Evolutionary conservation across 1,284 basidiomycete species (phyloP), one percentile per base, ranked within the genome.

Genomic region (Meira miltonrushii): DNA sequence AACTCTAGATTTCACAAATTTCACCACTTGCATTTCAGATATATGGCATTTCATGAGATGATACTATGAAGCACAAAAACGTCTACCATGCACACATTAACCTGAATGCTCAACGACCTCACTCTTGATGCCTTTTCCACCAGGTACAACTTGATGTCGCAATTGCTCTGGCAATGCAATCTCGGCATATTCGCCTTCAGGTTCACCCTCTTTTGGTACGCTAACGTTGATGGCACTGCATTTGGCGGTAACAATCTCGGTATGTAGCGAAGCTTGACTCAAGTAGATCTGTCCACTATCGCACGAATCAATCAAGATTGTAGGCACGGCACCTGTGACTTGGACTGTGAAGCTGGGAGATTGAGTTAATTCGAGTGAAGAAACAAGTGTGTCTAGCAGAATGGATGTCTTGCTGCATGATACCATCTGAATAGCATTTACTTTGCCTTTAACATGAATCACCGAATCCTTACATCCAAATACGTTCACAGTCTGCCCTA

Each of bases 241-340:
- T 81, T 98, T 97, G 59, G 91, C 87, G 1, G 93, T 94, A 50
- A 92, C 88, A 72, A 99, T 90, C 81, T 97, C 94, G 2, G 86
- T 84, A 49, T 81, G 79, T 57, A 95, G 82, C 67, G 88, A 88
- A 37, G 84, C 85, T 78, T 88, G 88, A 47, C 90, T 92, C 38
- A 99, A 84, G 80, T 91, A 99, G 66, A 99, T 86, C 79, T 93
- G 90, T 9, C 94, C 95, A 15, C 89, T 90, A 79, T 98, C 95
- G 40, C 90, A 94, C 33, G 88, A 88, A 80, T 99, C 95, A 40
- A 99, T 81, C 74, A 94, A 88, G 64, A 99, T 86, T 59, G 92
- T 98, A 1, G 94, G 94, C 28, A 88, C 88, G 1, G 83, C 80
- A 25, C 94, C 94, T 0, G 88, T 90, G 68, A 99, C 87, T 80